These are phyloP conservation scores for Xylaria longipes DNA, from an alignment of 495 filamentous ascomycete genomes.

Conservation along the genomic window DNA sequence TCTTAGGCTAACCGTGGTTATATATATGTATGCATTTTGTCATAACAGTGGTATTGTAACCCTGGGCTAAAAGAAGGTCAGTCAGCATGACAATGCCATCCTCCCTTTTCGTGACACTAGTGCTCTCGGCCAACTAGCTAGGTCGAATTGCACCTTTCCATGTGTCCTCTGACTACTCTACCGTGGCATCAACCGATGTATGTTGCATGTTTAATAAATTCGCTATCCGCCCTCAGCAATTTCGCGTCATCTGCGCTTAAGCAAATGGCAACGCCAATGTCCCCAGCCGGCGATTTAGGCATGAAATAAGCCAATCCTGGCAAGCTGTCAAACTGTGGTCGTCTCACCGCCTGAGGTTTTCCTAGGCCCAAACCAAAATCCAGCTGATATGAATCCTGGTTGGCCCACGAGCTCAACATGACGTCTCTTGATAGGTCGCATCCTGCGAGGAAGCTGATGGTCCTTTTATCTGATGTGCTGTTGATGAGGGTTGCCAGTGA, in stretches of 20 bases:
- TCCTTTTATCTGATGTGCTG: slow-evolving; percentile 39
- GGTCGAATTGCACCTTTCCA: too few relatives aligned
- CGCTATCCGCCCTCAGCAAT: background rate
- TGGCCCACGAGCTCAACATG: slow-evolving; percentile 62
- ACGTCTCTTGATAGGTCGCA: slow-evolving; percentile 49
- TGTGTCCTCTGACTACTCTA: background rate
- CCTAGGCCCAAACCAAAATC: slow-evolving; percentile 60
- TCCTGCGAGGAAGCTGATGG: slow-evolving; percentile 37
- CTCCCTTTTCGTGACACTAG: too few relatives aligned
- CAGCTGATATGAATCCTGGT: slow-evolving; percentile 50
- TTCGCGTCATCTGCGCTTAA: slow-evolving; percentile 1
- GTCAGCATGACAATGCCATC: too few relatives aligned
- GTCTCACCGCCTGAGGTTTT: background rate
- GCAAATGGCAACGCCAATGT: background rate
- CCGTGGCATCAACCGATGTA: background rate
- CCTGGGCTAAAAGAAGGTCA: too few relatives aligned
- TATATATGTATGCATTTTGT: too few relatives aligned
- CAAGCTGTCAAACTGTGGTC: background rate
- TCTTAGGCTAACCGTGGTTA: too few relatives aligned
- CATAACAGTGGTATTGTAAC: too few relatives aligned
- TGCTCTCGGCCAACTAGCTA: too few relatives aligned
- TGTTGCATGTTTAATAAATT: background rate
- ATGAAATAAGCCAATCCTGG: slow-evolving; percentile 11
- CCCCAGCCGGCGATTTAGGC: background rate
- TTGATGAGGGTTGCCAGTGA: slow-evolving; percentile 11